A percentile compares a stretch with the other conserved stretches of the same genome.
These are phyloP conservation scores for Rhytidhysteron rufulum DNA, from an alignment of 2,329 filamentous ascomycete species.

Conservation along the genomic window DNA sequence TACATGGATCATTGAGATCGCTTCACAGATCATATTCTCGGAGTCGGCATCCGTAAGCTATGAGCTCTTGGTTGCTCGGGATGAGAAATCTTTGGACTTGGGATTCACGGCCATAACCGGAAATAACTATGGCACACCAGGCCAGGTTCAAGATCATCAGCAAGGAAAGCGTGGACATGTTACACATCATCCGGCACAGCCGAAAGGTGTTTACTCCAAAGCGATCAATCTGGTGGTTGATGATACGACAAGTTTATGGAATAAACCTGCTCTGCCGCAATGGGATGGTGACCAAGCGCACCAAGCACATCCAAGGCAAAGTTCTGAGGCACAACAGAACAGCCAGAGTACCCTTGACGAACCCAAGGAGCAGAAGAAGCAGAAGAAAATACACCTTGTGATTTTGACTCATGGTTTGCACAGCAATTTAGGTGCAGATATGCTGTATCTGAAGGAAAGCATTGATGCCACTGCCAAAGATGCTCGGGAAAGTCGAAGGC, in stretches of 20 bases:
- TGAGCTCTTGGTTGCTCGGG: slow-evolving; percentile 79
- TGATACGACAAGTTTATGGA: slow-evolving; percentile 88
- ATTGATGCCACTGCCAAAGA: slow-evolving; percentile 81
- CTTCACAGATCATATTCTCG: slow-evolving; percentile 93
- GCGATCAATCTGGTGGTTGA: slow-evolving; percentile 76
- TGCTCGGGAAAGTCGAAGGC: slow-evolving; percentile 65
- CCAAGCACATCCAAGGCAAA: slow-evolving; percentile 17
- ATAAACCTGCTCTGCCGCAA: slow-evolving; percentile 76
- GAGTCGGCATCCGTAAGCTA: slow-evolving; percentile 81
- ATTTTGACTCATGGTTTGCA: slow-evolving; percentile 91
- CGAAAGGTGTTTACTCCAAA: slow-evolving; percentile 77
- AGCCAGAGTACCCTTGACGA: slow-evolving; percentile 10
- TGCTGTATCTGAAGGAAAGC: slow-evolving; percentile 96
- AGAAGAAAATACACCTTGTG: slow-evolving; percentile 83
- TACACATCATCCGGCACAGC: slow-evolving; percentile 56
- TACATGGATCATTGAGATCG: slow-evolving; percentile 86
- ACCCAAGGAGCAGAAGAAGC: slow-evolving; percentile 43
- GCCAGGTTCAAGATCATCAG: slow-evolving; percentile 73
- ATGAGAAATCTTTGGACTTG: slow-evolving; percentile 75
- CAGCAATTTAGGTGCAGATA: slow-evolving; percentile 91
- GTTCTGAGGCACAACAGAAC: slow-evolving; percentile 20
- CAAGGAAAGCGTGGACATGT: slow-evolving; percentile 55
- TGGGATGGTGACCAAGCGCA: slow-evolving; percentile 42
- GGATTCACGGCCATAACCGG: slow-evolving; percentile 56
- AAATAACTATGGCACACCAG: slow-evolving; percentile 48